Percentiles rank a stretch among this genome's conserved stretches.
phyloP scores from a whole-genome alignment of 768 basidiomycete species.

The Calocybe indica region DNA sequence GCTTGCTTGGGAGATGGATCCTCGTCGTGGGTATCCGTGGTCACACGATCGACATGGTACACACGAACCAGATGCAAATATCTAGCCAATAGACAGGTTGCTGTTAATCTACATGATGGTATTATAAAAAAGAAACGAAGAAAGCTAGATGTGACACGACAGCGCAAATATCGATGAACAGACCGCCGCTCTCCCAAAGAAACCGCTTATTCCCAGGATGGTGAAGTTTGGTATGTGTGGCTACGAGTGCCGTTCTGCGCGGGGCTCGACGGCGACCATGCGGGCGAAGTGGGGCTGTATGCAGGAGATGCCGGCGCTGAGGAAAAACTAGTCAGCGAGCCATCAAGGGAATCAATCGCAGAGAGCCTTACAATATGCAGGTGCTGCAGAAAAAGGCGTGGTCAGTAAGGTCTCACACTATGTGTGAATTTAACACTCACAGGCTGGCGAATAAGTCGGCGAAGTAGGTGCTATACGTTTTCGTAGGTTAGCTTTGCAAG shows the following conservation, averaged over 20 bases:
- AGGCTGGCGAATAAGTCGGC: constrained; percentile 83
- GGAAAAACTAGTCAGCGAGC: constrained; percentile 12
- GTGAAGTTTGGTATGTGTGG: constrained; percentile 42
- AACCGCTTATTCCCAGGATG: constrained; percentile 43
- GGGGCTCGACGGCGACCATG: constrained; percentile 80
- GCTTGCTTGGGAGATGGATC: no score
- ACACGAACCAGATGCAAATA: not conserved
- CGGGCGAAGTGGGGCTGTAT: constrained; percentile 82
- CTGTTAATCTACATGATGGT: constrained; percentile 23
- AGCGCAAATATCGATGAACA: constrained; percentile 15
- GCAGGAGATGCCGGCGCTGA: constrained; percentile 80
- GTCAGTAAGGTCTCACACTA: constrained; percentile 1
- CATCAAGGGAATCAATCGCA: not conserved
- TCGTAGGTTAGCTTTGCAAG: constrained; percentile 8
- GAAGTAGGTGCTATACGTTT: constrained; percentile 67
- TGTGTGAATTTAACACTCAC: constrained; percentile 39
- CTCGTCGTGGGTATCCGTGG: no score
- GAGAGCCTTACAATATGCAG: constrained; percentile 66
- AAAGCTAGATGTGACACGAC: constrained; percentile 21
- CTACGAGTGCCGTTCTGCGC: constrained; percentile 46
- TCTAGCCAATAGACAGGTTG: constrained; percentile 20
- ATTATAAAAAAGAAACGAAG: constrained; percentile 12
- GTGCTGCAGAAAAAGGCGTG: constrained; percentile 38
- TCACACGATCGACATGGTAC: no score
- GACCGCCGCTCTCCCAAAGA: constrained; percentile 1